These are phyloP conservation scores for Arxiozyma bovina DNA, from an alignment of 1,139 yeast genomes.

Conservation along the genomic window DNA sequence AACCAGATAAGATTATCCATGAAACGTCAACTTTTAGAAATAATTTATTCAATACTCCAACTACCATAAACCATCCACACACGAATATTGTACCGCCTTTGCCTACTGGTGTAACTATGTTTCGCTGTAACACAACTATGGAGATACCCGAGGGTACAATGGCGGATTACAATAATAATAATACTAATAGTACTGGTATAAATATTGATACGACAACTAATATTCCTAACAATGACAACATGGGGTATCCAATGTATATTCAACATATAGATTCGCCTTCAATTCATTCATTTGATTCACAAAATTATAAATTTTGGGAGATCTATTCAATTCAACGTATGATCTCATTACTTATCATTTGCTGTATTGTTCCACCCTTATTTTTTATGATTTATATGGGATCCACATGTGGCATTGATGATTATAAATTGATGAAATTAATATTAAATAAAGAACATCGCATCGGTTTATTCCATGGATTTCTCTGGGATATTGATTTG, in stretches of 20 bases:
- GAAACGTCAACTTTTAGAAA: background rate
- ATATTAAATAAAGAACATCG: slow-evolving; percentile 19
- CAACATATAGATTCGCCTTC: slow-evolving; percentile 18
- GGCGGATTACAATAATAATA: background rate
- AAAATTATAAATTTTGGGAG: slow-evolving; percentile 10
- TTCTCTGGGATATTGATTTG: slow-evolving; percentile 23
- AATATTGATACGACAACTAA: background rate
- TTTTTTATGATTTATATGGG: slow-evolving; percentile 22
- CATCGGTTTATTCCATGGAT: slow-evolving; percentile 18
- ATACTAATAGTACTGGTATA: background rate
- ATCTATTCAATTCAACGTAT: slow-evolving; percentile 18
- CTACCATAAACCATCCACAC: background rate
- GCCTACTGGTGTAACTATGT: background rate
- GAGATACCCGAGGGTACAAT: background rate
- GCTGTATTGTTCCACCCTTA: slow-evolving; percentile 20
- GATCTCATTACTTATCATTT: slow-evolving; percentile 9
- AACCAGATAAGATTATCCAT: background rate
- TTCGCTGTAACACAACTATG: background rate
- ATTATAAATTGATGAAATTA: slow-evolving; percentile 18
- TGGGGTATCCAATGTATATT: background rate
- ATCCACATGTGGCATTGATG: slow-evolving; percentile 11
- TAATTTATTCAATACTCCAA: too few species aligned
- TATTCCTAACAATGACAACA: background rate
- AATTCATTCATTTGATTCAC: slow-evolving; percentile 16
- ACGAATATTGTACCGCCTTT: background rate